A percentile compares a stretch with the other conserved stretches of the same genome.
phyloP scores from a whole-genome alignment of 768 basidiomycete genomes.

The Lyophyllum atratum region DNA sequence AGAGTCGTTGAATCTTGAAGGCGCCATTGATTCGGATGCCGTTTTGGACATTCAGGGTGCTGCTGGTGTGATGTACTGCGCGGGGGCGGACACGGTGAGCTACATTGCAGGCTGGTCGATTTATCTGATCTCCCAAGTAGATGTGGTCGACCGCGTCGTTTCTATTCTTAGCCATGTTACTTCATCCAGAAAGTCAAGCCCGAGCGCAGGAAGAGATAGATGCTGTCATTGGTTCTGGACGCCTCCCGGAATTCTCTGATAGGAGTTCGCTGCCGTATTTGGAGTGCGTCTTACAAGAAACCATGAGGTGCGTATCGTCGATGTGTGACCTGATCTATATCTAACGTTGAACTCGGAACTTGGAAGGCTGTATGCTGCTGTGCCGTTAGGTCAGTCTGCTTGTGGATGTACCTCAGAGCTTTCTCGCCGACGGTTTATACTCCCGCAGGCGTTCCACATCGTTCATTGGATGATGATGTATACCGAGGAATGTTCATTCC shows the following conservation, averaged over 20 bases:
- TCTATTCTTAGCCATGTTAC: slow-evolving; percentile 41
- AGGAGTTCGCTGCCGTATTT: slow-evolving; percentile 35
- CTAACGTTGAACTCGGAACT: background rate
- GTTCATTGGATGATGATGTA: slow-evolving; percentile 32
- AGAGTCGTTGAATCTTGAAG: slow-evolving; percentile 12
- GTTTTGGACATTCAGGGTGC: slow-evolving; percentile 20
- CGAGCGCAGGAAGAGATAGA: slow-evolving; percentile 46
- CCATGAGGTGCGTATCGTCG: slow-evolving; percentile 5
- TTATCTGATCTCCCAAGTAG: slow-evolving; percentile 15
- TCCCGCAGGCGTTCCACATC: slow-evolving; percentile 18
- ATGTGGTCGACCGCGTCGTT: slow-evolving; percentile 29
- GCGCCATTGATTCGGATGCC: background rate
- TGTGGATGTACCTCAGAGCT: slow-evolving; percentile 1
- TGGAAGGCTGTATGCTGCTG: slow-evolving; percentile 17
- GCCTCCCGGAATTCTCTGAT: slow-evolving; percentile 38
- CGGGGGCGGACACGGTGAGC: slow-evolving; percentile 37
- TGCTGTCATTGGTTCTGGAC: slow-evolving; percentile 30
- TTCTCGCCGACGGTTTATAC: background rate
- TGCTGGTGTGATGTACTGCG: slow-evolving; percentile 24
- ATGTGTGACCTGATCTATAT: background rate
- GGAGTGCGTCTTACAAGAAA: slow-evolving; percentile 33
- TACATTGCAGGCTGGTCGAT: background rate
- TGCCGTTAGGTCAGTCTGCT: slow-evolving; percentile 15
- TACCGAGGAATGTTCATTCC: slow-evolving; percentile 29
- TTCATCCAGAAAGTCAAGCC: slow-evolving; percentile 34